These are phyloP conservation scores for Chaetoscypha palmicola DNA, from an alignment of 2,329 filamentous ascomycete genomes.

Conservation along the genomic window DNA sequence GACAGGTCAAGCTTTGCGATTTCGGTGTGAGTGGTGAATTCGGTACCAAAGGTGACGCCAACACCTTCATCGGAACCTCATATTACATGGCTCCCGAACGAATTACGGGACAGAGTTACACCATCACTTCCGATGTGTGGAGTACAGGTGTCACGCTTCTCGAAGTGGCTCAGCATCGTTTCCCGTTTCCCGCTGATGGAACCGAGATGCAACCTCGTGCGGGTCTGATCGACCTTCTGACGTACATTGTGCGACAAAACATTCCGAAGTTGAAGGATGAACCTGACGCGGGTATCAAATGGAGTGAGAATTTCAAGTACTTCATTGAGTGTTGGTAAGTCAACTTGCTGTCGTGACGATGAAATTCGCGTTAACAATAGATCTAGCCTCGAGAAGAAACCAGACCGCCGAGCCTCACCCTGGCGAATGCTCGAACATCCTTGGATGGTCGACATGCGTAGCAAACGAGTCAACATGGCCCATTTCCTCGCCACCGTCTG, in stretches of 20 bases:
- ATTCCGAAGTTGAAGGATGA: constrained; percentile 96
- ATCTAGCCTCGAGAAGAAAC: constrained; percentile 84
- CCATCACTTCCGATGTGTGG: constrained; percentile 98
- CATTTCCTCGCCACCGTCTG: constrained; percentile 91
- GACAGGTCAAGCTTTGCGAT: constrained; percentile 95
- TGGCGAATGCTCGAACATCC: constrained; percentile 99
- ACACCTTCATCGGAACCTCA: constrained; percentile 97
- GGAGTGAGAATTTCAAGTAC: constrained; percentile 98
- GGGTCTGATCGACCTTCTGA: constrained; percentile 88
- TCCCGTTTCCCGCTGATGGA: constrained; percentile 95
- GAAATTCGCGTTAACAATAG: constrained; percentile 6
- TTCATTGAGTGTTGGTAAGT: constrained; percentile 99
- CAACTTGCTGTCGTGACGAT: constrained; percentile 5
- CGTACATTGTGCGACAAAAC: constrained; percentile 92
- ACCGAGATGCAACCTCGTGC: constrained; percentile 92
- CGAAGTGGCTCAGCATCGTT: constrained; percentile 98
- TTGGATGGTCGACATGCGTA: constrained; percentile 95
- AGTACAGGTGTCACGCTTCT: constrained; percentile 91
- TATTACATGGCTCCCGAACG: constrained; percentile 99
- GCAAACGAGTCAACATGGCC: constrained; percentile 95
- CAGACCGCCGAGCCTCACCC: constrained; percentile 76
- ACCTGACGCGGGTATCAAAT: constrained; percentile 78
- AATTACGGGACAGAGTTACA: constrained; percentile 96
- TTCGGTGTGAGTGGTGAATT: constrained; percentile 98
- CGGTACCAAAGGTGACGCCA: constrained; percentile 95